Evolutionary conservation across 106 monocot genomes (phyloP).

Genomic region (Dendrobium officinale): DNA sequence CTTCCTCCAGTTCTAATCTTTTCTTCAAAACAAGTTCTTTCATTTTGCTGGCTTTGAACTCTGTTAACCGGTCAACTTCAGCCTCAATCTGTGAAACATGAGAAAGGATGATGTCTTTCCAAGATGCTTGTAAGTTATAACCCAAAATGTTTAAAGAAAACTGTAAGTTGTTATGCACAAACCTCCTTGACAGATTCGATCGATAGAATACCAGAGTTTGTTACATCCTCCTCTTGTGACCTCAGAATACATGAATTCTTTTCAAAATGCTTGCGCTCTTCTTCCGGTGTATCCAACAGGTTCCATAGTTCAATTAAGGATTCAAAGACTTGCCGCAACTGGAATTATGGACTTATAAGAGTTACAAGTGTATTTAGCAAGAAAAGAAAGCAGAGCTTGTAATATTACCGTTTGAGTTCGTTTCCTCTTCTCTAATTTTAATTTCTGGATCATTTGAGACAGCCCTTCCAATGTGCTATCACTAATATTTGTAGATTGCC

Average conservation of each 20-base stretch:
- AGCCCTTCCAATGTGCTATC: slow-evolving; percentile 69
- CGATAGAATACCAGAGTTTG: slow-evolving; percentile 43
- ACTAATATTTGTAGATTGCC: slow-evolving; percentile 63
- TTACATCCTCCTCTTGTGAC: slow-evolving; percentile 36
- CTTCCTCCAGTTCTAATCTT: slow-evolving; percentile 77
- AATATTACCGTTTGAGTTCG: slow-evolving; percentile 51
- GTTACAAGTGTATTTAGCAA: background rate
- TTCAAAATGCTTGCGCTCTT: slow-evolving; percentile 51
- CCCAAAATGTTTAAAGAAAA: background rate
- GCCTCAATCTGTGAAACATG: slow-evolving; percentile 42
- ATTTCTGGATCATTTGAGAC: slow-evolving; percentile 35
- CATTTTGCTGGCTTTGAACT: slow-evolving; percentile 77
- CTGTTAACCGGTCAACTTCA: slow-evolving; percentile 73
- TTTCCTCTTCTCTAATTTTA: slow-evolving; percentile 63
- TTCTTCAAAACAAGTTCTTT: slow-evolving; percentile 82
- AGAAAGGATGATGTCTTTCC: slow-evolving; percentile 4
- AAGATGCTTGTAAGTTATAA: background rate
- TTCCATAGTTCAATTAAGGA: slow-evolving; percentile 73
- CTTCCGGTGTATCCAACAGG: slow-evolving; percentile 69
- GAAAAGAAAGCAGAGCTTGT: background rate
- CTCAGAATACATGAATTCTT: slow-evolving; percentile 28
- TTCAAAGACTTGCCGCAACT: slow-evolving; percentile 53
- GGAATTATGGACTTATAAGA: slow-evolving; percentile 1
- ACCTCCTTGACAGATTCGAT: slow-evolving; percentile 71
- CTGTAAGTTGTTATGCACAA: background rate